Conservation (phyloP, 257 asterid genomes). For the Orobanche coerulescens region DNA sequence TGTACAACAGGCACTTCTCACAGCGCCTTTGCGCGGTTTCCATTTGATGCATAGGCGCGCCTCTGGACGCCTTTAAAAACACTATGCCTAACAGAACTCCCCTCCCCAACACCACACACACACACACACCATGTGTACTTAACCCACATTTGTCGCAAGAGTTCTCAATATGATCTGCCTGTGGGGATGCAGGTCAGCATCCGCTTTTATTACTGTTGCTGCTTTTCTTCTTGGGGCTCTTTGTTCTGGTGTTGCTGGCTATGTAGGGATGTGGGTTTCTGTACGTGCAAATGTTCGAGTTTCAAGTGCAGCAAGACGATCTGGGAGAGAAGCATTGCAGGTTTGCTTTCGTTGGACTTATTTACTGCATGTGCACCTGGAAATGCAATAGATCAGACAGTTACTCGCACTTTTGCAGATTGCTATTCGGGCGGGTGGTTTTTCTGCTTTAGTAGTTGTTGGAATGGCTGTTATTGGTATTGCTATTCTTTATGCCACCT, state of each 20-base stretch:
- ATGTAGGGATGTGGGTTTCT: constrained; percentile 99
- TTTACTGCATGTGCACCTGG: constrained; percentile 12
- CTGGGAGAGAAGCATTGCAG: constrained; percentile 95
- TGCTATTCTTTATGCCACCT: constrained; percentile 71
- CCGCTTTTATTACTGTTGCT: constrained; percentile 79
- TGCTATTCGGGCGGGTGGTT: constrained; percentile 99
- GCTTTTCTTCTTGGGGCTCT: constrained; percentile 91
- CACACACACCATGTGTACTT: neutral
- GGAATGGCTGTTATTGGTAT: constrained; percentile 96
- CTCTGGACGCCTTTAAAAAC: no score
- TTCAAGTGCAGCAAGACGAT: constrained; percentile 96
- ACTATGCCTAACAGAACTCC: no score
- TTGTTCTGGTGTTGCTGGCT: constrained; percentile 96
- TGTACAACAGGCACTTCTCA: no score
- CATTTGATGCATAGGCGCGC: no score
- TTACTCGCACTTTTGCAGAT: constrained; percentile 43
- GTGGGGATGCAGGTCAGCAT: constrained; percentile 48
- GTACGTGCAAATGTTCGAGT: constrained; percentile 98
- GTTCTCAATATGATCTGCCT: constrained; percentile 14
- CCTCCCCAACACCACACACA: neutral
- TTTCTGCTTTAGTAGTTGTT: constrained; percentile 89
- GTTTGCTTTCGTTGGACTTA: constrained; percentile 29
- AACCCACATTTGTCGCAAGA: neutral
- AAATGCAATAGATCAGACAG: constrained; percentile 18
- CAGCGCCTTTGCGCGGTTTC: no score